These are phyloP conservation scores for Coemansia sp. DNA, from an alignment of 192 early-diverging fungal species.

Conservation along the genomic window DNA sequence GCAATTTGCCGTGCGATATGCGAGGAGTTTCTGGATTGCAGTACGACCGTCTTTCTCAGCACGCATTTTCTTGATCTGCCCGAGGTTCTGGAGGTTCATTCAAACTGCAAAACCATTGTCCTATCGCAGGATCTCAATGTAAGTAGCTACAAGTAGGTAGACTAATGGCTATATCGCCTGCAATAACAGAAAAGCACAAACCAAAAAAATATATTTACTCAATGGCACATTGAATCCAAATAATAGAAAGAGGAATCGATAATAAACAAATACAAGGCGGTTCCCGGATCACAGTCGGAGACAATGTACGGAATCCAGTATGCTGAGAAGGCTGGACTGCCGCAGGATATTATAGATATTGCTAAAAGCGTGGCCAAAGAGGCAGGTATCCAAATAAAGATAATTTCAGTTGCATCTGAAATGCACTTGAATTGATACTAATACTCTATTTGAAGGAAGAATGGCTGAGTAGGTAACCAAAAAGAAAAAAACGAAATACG, in stretches of 20 bases:
- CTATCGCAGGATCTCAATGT: slow-evolving; percentile 1
- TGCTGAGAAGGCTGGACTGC: slow-evolving; percentile 36
- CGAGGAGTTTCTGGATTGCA: slow-evolving; percentile 62
- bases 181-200: too few species aligned
- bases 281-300: slow-evolving; percentile 19
- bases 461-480: neutral
- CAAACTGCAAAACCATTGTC: slow-evolving; percentile 47
- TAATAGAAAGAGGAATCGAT: neutral
- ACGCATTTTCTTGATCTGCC: slow-evolving; percentile 78
- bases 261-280: slow-evolving; percentile 22
- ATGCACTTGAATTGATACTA: too few species aligned
- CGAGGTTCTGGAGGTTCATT: slow-evolving; percentile 53
- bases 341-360: slow-evolving; percentile 22
- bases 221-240: too few species aligned
- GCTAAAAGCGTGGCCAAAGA: slow-evolving; percentile 49
- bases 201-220: too few species aligned
- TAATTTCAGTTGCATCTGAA: too few species aligned
- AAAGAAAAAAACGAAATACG: neutral
- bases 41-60: slow-evolving; percentile 69
- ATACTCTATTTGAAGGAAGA: neutral
- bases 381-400: neutral
- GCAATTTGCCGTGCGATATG: slow-evolving; percentile 72
- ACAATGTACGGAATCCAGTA: slow-evolving; percentile 43
- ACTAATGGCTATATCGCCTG: too few species aligned
- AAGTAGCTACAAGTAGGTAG: neutral